Base-by-base conservation (phyloP, 1,139 yeast species). In the Starmera stellimalicola region DNA sequence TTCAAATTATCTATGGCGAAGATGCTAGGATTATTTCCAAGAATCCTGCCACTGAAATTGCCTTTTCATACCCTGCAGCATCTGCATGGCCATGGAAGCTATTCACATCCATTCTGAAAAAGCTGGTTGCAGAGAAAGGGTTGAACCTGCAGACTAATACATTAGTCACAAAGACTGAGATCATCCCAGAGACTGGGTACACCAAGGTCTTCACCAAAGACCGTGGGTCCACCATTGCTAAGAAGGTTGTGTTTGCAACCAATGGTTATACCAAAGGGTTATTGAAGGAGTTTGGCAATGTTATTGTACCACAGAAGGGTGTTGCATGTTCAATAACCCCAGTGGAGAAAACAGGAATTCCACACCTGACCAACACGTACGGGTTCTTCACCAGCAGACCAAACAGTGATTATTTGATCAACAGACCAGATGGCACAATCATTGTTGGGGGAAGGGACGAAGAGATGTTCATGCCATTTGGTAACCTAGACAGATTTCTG, bases 51-150 rank as follows among this genome's bases (percentile, higher is more conserved):
- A 39, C 48, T 2, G 41, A 42, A 26, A 28, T 41, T 12, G 63
- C 62, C 2, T 42, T 65, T 18, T 47, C 57, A 3, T 55, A 55
- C 26, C 66, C 67, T 3, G 62, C 68, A 3, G 56, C 62, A 2
- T 57, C 65, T 8, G 46, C 65, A 28, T 63, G 66, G 57, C 68
- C 70, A 2, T 63, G 65, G 46, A 58, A 58, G 37, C 41, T 65
- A 5, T 54, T 61, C 28, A 50, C 51, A 10, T 47, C 52, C 10
- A 36, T 65, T 6, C 39, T 65, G 32, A 52, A 55, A 37, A 45
- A 44, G 18, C 41, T 54, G 23, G 45, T 63, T 14, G 36, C 41
- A 11, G 11, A 30, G 7, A 42, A 44, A 16, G 66, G 66, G 4
- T 43, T 63, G 20, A 55, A 62, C 33, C 38, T 67, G 15, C 67